Percentiles rank a stretch among this genome's conserved stretches.
phyloP scores from a whole-genome alignment of 2,329 filamentous ascomycete species.

The Pestalotiopsis sp. region DNA sequence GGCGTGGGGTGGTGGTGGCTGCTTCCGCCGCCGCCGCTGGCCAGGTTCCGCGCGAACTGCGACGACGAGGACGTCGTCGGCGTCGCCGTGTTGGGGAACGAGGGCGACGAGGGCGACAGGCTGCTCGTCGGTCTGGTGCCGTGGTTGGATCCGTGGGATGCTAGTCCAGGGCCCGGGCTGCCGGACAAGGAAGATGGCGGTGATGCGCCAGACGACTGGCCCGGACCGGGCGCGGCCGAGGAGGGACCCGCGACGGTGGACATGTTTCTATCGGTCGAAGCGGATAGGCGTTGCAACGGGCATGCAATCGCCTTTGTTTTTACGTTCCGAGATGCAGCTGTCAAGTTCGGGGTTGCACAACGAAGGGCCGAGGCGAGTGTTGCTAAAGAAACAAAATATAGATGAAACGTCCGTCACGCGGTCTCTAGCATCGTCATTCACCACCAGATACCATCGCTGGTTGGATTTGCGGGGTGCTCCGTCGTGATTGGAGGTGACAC shows the following conservation, averaged over 20 bases:
- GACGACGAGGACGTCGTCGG: neutral
- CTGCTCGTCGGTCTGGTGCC: neutral
- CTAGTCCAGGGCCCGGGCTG: neutral
- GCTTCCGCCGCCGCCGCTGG: too few relatives aligned
- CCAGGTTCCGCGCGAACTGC: neutral
- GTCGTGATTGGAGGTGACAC: slow-evolving; percentile 5
- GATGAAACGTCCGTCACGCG: neutral
- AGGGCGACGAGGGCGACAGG: slow-evolving; percentile 14
- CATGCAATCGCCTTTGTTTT: neutral
- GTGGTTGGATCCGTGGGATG: neutral
- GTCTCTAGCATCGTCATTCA: neutral
- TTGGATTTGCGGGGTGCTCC: slow-evolving; percentile 1
- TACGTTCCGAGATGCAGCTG: neutral
- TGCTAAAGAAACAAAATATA: neutral
- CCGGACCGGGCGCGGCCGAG: neutral
- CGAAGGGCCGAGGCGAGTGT: neutral
- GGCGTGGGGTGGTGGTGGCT: neutral
- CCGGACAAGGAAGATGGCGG: neutral
- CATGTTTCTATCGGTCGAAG: neutral
- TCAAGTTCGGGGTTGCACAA: neutral
- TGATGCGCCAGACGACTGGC: neutral
- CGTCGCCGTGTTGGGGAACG: slow-evolving; percentile 9
- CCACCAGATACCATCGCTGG: neutral
- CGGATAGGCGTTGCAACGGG: neutral
- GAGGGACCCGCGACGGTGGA: neutral